Evolutionary conservation across 345 rosid genomes (phyloP).

Genomic region (Brassica juncea): DNA sequence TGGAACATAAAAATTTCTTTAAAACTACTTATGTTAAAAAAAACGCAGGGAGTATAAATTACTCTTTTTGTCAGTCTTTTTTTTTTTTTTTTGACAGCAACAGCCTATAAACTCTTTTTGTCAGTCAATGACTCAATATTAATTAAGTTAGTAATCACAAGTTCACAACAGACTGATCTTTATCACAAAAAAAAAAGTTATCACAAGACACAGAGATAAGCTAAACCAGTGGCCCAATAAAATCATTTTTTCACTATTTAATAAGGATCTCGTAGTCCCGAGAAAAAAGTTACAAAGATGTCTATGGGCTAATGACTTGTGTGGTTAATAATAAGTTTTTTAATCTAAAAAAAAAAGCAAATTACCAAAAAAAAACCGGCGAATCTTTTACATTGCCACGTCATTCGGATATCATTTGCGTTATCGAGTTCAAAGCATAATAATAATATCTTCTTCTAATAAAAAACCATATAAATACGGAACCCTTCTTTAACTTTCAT

Average conservation of each 20-base stretch:
- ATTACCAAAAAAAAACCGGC: not conserved
- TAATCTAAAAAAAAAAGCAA: not conserved
- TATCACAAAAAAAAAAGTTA: no score
- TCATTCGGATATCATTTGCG: slow-evolving; percentile 24
- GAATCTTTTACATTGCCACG: slow-evolving; percentile 35
- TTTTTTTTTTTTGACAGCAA: no score
- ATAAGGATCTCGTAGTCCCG: not conserved
- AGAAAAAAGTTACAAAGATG: not conserved
- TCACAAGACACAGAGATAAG: not conserved
- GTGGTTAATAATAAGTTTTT: not conserved
- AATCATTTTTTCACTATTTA: not conserved
- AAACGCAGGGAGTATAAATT: no score
- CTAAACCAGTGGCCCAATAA: not conserved
- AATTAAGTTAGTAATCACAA: not conserved
- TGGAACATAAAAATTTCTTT: no score
- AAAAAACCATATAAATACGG: not conserved
- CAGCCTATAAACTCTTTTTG: not conserved
- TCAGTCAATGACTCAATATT: not conserved
- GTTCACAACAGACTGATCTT: no score
- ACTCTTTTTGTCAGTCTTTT: not conserved
- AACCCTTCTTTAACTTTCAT: not conserved
- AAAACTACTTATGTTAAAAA: no score
- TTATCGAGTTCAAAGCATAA: slow-evolving; percentile 24
- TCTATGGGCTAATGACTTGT: not conserved
- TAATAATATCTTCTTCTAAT: not conserved